phyloP scores from a whole-genome alignment of 2,329 filamentous ascomycete species.

The Ploettnerulaceae sp. region DNA sequence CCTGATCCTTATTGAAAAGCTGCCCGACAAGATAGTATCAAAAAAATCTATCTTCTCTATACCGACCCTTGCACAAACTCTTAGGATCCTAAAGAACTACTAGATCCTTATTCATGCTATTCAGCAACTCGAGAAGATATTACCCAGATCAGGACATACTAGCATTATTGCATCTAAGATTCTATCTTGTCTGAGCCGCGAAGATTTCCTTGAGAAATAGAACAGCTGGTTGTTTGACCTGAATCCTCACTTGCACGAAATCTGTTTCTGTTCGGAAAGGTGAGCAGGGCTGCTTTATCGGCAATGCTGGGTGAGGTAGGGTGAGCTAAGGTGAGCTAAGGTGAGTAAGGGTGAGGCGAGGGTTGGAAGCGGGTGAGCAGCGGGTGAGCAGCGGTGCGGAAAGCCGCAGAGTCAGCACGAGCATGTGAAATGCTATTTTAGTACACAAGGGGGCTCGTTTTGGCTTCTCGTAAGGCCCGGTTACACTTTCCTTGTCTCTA shows the following conservation, averaged over 20 bases:
- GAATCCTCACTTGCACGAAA: conserved; percentile 5
- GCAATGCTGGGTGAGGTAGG: not conserved
- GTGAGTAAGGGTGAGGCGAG: no score
- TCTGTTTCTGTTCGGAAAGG: conserved; percentile 3
- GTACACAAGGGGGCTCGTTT: not conserved
- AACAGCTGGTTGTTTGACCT: conserved; percentile 5
- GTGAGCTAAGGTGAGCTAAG: not conserved
- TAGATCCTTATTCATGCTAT: not conserved
- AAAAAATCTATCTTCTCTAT: no score
- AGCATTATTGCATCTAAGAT: not conserved
- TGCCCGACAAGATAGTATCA: no score
- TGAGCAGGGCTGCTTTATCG: conserved; percentile 2
- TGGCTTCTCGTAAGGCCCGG: not conserved
- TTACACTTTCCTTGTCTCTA: conserved; percentile 2
- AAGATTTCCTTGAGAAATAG: no score
- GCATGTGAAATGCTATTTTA: conserved; percentile 5
- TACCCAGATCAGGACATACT: not conserved
- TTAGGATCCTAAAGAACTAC: not conserved
- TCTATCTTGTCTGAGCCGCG: not conserved
- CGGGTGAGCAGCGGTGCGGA: not conserved
- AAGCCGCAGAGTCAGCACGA: not conserved
- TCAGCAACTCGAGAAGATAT: not conserved
- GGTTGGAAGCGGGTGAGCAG: no score
- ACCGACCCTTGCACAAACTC: not conserved
- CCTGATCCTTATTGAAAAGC: no score